Percentiles rank a stretch among this genome's conserved stretches.
Evolutionary conservation across 805 yeast genomes (phyloP).

Genomic region (Kregervanrija pseudodelftensis): DNA sequence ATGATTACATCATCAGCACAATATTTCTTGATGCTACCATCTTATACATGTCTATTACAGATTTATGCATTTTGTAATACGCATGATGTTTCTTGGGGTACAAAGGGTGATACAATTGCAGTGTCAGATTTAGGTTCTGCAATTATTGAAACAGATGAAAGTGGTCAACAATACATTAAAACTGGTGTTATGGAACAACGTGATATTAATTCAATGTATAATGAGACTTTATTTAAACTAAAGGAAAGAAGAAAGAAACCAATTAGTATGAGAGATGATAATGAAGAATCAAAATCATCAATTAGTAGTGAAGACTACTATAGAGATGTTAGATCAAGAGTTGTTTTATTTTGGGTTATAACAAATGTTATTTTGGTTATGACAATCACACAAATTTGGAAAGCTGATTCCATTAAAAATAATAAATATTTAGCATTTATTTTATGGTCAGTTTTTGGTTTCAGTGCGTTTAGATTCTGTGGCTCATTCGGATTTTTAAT

Average conservation of each 20-base stretch:
- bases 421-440: constrained; percentile 79
- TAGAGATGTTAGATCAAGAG: constrained; percentile 89
- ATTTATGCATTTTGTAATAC: constrained; percentile 97
- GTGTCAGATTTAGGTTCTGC: constrained; percentile 71
- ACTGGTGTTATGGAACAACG: constrained; percentile 66
- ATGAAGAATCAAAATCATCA: constrained; percentile 30
- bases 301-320: constrained; percentile 74
- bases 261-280: constrained; percentile 38
- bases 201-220: constrained; percentile 78
- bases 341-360: constrained; percentile 92
- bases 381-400: constrained; percentile 80
- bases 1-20: constrained; percentile 80
- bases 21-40: constrained; percentile 83
- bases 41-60: constrained; percentile 86
- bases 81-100: constrained; percentile 99
- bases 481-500: constrained; percentile 73
- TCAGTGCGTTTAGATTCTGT: constrained; percentile 72
- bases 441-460: constrained; percentile 85
- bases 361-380: constrained; percentile 74
- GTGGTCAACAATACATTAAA: constrained; percentile 79
- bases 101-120: constrained; percentile 84
- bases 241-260: constrained; percentile 63
- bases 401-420: constrained; percentile 53
- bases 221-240: constrained; percentile 64
- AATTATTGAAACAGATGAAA: constrained; percentile 69